Base-by-base conservation (phyloP, 352 stramenopile genomes). In the Pythium sp. region DNA sequence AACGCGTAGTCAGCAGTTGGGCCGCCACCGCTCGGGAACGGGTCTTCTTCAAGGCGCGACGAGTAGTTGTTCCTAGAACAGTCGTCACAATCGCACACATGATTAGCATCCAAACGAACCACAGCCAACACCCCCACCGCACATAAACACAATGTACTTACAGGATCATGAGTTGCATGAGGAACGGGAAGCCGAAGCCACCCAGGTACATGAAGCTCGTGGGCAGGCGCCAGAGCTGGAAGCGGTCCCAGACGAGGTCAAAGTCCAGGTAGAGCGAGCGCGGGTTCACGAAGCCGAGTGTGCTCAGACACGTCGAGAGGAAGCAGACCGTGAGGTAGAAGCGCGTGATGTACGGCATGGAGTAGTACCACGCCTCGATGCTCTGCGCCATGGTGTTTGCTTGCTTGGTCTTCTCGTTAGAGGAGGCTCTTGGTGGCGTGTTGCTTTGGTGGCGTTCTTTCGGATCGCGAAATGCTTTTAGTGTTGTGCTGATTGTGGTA, bases 141-240 rank as follows among this genome's bases (percentile, higher is more conserved):
- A 43, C 20, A 65, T 14, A 60, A 9, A 43, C 14, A 61, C n/a
- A 60, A 9, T 46, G 57, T 20, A 76, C 82, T 63, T 73, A 96
- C 89, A 97, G 69, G 65, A 97, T 91, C 81, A 96, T 94, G 64
- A 97, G 83, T 65, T 94, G 84, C 82, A 97, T 95, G 74, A 97
- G 85, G 71, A 97, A 96, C 41, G 85, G 80, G 67, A 97, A 96
- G 70, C 84, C 88, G 61, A 96, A 96, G 71, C 82, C 83, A 38
- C 90, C 90, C 28, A 97, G 83, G 75, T 80, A 97, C 73, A 96
- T 92, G 74, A 96, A 97, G 76, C 81, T 86, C 60, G 90, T 95
- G 67, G 88, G 80, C 70, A 97, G 76, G 30, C 90, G 87, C 90
- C 90, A 97, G 65, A 97, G 76, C 72, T 96, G 86, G 74, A 96